Base-by-base conservation (phyloP, 2,329 filamentous ascomycete genomes). In the Alternaria longipes region DNA sequence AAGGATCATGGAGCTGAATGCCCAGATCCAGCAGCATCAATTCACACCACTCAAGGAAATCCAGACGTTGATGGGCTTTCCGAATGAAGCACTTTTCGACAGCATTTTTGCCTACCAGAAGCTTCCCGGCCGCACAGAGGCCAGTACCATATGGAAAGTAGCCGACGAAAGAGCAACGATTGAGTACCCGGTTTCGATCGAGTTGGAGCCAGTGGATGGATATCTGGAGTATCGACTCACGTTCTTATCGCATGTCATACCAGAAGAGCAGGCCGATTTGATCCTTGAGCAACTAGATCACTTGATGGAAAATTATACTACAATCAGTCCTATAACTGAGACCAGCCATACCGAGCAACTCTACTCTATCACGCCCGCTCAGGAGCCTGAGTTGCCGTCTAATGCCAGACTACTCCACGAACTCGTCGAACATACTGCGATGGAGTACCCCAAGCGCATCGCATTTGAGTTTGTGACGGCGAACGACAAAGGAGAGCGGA, bases 91-190 rank as follows among this genome's bases (percentile, higher is more conserved):
- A 0, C 82, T 95, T 0, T 97, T 97, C 68, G 93, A 97, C 72
- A 94, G 93, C 0, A 83, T 97, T 1, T 87, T 97, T 60, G 90
- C 92, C 0, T 94, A 93, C 71, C 94, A 97, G 72, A 92, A 91
- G 65, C 72, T 82, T 59, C 20, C 64, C 8, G 57, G 30, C 9
- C 66, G 79, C 53, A 18, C 66, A 54, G 36, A 56, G 60, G 36
- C 49, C 62, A 67, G 57, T 2, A 54, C 67, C 79, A 32, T 83
- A 0, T 96, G 91, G 90, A 81, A 81, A 7, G 65, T 91, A 0
- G 64, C 87, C 1, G 81, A 87, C 16, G 93, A 97, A 60, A 81
- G 86, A 52, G 90, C 91, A 6, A 86, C 84, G 1, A 87, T 91
- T 2, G 91, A 96, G 68, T 97, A 94, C 75, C 83, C 90, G 0